These are phyloP conservation scores for Fraxinus greggii DNA, from an alignment of 305 asterid genomes.

Conservation along the genomic window DNA sequence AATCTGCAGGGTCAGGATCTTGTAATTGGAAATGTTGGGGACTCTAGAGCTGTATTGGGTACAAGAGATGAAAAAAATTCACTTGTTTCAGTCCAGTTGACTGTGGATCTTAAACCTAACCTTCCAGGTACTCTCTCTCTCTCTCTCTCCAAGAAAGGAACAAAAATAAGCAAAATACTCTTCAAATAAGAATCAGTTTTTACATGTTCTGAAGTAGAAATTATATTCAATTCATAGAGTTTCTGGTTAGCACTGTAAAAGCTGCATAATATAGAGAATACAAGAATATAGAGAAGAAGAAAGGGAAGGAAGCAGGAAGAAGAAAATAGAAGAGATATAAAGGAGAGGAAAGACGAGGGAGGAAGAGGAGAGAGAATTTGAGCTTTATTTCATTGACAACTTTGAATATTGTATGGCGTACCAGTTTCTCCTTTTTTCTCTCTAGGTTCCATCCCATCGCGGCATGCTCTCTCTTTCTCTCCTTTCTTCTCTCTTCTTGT, in stretches of 20 bases:
- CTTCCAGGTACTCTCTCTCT: slow-evolving; percentile 16
- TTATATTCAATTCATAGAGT: not conserved
- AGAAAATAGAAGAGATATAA: not conserved
- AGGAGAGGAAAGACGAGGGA: not conserved
- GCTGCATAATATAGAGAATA: not conserved
- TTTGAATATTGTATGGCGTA: not conserved
- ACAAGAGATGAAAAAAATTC: slow-evolving; percentile 51
- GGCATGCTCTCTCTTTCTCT: not conserved
- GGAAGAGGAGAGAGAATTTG: not conserved
- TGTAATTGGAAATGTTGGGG: slow-evolving; percentile 58
- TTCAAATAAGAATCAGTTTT: not conserved
- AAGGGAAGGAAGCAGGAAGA: not conserved
- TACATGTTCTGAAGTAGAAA: not conserved
- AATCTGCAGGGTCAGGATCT: slow-evolving; percentile 40
- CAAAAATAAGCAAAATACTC: not conserved
- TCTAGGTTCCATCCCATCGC: not conserved
- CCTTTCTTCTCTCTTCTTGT: not conserved
- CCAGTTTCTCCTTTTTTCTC: not conserved
- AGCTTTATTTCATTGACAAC: not conserved
- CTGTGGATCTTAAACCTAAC: slow-evolving; percentile 35
- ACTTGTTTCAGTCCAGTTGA: slow-evolving; percentile 65
- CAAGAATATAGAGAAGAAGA: not conserved
- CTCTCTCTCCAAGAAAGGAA: not conserved
- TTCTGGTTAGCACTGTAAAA: not conserved
- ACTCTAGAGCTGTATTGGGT: slow-evolving; percentile 80